Evolutionary conservation across 1,139 yeast genomes (phyloP).

Genomic region (Magnusiomyces clavatus): DNA sequence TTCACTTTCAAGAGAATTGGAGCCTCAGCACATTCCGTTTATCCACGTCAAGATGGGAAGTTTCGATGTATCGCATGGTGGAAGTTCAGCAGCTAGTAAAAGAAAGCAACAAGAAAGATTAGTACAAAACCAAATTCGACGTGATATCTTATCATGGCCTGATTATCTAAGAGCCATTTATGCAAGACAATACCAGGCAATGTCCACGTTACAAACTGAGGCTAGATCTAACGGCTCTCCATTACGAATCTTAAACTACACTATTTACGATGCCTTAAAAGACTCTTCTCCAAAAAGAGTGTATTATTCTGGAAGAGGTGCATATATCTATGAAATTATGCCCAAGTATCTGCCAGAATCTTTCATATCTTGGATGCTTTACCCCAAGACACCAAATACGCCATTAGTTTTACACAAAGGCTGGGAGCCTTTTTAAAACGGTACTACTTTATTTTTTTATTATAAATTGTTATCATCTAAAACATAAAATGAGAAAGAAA

Average conservation of each 20-base stretch:
- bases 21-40: conserved; percentile 26
- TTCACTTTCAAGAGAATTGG: conserved; percentile 34
- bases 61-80: conserved; percentile 27
- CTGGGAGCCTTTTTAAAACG: conserved; percentile 12
- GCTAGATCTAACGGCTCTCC: conserved; percentile 29
- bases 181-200: conserved; percentile 29
- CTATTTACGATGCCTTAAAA: conserved; percentile 32
- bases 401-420: conserved; percentile 10
- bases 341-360: conserved; percentile 30
- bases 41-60: conserved; percentile 34
- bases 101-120: conserved; percentile 25
- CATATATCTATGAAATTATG: conserved; percentile 30
- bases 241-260: conserved; percentile 28
- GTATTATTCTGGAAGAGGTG: conserved; percentile 35
- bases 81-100: neutral
- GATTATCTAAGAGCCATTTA: conserved; percentile 33
- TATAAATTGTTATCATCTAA: neutral
- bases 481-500: neutral
- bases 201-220: conserved; percentile 28
- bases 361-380: conserved; percentile 30
- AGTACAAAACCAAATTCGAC: conserved; percentile 30
- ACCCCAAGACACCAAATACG: conserved; percentile 19
- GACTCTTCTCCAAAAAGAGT: conserved; percentile 27
- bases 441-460: too few relatives aligned
- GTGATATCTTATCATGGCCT: conserved; percentile 37